Conservation (phyloP, 1,284 basidiomycete genomes). For the Coniferiporia weirii region DNA sequence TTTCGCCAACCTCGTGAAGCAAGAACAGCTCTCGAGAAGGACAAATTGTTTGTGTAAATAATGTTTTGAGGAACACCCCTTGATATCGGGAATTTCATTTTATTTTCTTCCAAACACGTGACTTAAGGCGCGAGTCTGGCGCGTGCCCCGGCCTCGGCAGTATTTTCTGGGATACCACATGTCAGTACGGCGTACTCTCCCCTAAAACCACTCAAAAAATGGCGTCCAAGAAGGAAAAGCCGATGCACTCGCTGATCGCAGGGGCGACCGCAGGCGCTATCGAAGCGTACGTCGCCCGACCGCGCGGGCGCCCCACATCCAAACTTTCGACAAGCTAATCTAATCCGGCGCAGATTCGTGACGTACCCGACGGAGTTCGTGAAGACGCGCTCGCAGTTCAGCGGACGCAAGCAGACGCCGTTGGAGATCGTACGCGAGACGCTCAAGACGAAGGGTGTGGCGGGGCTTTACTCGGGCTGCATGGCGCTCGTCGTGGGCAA, state of each 20-base stretch:
- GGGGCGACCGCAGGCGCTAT: constrained; percentile 93
- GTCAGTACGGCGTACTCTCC: neutral
- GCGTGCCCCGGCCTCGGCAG: neutral
- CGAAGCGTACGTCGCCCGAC: constrained; percentile 62
- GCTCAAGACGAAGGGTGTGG: constrained; percentile 63
- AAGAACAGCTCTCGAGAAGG: no score
- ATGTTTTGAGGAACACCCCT: no score
- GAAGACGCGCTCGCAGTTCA: constrained; percentile 81
- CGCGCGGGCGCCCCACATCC: neutral
- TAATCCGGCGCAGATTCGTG: constrained; percentile 46
- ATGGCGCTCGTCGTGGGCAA: constrained; percentile 88
- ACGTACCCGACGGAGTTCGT: constrained; percentile 94
- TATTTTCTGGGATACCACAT: neutral
- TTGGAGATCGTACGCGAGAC: constrained; percentile 69
- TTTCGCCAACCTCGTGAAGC: no score
- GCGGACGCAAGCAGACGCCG: constrained; percentile 66
- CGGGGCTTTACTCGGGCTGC: constrained; percentile 83
- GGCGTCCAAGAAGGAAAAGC: constrained; percentile 57
- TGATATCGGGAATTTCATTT: no score
- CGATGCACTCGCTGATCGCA: constrained; percentile 77
- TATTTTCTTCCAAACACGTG: neutral
- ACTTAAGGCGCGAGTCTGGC: neutral
- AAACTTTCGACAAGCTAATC: neutral
- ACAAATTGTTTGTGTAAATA: no score
- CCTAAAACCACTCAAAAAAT: neutral